Evolutionary conservation across 2,329 filamentous ascomycete genomes (phyloP).

Genomic region (Scedosporium minutisporum): DNA sequence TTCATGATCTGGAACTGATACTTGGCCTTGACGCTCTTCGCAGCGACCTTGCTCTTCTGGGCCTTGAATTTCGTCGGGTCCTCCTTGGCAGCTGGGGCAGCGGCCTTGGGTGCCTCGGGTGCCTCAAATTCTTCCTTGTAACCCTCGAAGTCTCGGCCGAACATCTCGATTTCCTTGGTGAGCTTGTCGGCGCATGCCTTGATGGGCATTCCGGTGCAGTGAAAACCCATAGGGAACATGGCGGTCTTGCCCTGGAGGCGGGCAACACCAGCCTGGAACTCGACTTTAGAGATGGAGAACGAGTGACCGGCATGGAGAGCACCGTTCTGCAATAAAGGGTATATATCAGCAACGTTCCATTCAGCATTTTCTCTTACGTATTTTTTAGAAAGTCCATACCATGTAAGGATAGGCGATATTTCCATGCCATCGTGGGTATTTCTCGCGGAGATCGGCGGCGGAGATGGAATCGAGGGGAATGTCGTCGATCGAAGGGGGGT

Average conservation of each 20-base stretch:
- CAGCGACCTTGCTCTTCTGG: constrained; percentile 84
- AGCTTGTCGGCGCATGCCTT: constrained; percentile 97
- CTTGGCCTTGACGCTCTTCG: constrained; percentile 86
- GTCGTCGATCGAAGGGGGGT: constrained; percentile 73
- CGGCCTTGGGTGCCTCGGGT: constrained; percentile 40
- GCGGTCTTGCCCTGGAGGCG: constrained; percentile 84
- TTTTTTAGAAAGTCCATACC: constrained; percentile 12
- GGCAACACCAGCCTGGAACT: constrained; percentile 79
- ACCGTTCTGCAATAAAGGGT: constrained; percentile 60
- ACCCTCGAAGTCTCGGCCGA: constrained; percentile 75
- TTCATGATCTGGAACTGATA: constrained; percentile 96
- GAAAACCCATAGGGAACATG: constrained; percentile 87
- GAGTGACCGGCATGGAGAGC: constrained; percentile 83
- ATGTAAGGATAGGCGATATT: constrained; percentile 30
- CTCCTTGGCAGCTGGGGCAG: constrained; percentile 58
- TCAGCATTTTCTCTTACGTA: too few relatives aligned
- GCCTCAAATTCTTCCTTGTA: constrained; percentile 48
- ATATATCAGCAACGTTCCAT: background rate
- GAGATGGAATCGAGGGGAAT: constrained; percentile 66
- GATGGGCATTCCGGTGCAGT: constrained; percentile 92
- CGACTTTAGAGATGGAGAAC: constrained; percentile 86
- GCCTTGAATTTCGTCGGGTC: constrained; percentile 86
- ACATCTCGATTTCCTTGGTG: constrained; percentile 76
- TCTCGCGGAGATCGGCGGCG: constrained; percentile 64
- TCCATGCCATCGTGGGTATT: constrained; percentile 86